Evolutionary conservation across 306 rosid genomes (phyloP).

Genomic region (Prunus davidiana): DNA sequence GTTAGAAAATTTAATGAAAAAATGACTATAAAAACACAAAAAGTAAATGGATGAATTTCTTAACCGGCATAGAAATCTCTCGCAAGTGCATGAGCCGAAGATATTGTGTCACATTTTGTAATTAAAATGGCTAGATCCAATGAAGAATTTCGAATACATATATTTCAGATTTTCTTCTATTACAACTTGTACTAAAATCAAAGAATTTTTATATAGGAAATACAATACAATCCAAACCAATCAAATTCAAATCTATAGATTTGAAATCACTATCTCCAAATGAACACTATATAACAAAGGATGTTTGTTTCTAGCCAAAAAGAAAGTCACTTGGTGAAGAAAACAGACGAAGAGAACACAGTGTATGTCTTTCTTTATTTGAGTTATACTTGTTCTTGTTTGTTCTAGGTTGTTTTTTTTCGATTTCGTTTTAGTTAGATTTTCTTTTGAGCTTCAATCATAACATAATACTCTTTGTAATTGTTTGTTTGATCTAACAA

Average conservation of each 20-base stretch:
- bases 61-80: not conserved
- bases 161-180: not conserved
- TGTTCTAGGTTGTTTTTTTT: not conserved
- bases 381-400: not conserved
- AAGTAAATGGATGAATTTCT: not conserved
- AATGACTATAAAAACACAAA: not conserved
- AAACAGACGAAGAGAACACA: not conserved
- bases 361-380: not conserved
- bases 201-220: not conserved
- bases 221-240: not conserved
- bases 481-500: no score
- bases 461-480: no score
- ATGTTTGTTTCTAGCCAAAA: not conserved
- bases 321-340: not conserved
- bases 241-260: not conserved
- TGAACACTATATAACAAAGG: not conserved
- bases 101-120: not conserved
- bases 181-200: not conserved
- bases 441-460: no score
- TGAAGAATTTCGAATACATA: not conserved
- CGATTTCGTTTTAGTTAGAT: not conserved
- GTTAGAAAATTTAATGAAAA: not conserved
- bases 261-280: not conserved
- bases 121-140: not conserved
- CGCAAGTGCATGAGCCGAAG: not conserved